phyloP scores from a whole-genome alignment of 1,284 basidiomycete species.

The Wallemia mellicola region DNA sequence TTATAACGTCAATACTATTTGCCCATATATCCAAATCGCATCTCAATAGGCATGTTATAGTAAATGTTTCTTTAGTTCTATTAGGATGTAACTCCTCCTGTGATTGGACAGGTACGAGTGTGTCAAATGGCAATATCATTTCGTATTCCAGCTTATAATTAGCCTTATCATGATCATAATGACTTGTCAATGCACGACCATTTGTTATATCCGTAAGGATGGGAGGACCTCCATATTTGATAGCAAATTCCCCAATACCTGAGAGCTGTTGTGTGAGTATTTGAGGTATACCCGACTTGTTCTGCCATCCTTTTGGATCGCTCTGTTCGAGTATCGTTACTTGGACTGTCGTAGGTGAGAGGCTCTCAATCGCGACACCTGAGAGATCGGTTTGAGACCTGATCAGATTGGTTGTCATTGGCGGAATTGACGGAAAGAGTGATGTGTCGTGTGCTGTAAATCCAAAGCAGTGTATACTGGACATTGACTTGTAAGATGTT shows the following conservation, averaged over 20 bases:
- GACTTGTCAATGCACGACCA: conserved; percentile 36
- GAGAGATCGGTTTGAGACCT: conserved; percentile 82
- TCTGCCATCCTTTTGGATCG: conserved; percentile 89
- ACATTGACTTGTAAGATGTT: conserved; percentile 89
- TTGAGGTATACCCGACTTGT: conserved; percentile 70
- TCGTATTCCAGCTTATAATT: conserved; percentile 66
- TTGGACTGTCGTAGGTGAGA: conserved; percentile 81
- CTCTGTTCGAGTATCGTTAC: conserved; percentile 87
- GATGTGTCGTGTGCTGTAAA: conserved; percentile 75
- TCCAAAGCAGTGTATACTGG: conserved; percentile 76
- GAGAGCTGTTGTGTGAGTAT: conserved; percentile 36
- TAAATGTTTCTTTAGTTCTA: conserved; percentile 13
- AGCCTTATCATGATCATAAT: conserved; percentile 65
- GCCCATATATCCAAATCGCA: conserved; percentile 87
- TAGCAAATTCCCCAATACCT: conserved; percentile 72
- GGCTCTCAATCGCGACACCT: conserved; percentile 83
- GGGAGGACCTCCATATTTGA: conserved; percentile 81
- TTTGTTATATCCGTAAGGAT: conserved; percentile 52
- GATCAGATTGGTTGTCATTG: conserved; percentile 39
- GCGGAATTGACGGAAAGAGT: conserved; percentile 44
- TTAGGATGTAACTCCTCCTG: conserved; percentile 4
- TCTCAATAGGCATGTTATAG: conserved; percentile 72
- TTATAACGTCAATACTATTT: conserved; percentile 52
- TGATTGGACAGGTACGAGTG: conserved; percentile 4
- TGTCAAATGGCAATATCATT: conserved; percentile 3